Base-by-base conservation (phyloP, 345 rosid species). In the Eucalyptus cloeziana region DNA sequence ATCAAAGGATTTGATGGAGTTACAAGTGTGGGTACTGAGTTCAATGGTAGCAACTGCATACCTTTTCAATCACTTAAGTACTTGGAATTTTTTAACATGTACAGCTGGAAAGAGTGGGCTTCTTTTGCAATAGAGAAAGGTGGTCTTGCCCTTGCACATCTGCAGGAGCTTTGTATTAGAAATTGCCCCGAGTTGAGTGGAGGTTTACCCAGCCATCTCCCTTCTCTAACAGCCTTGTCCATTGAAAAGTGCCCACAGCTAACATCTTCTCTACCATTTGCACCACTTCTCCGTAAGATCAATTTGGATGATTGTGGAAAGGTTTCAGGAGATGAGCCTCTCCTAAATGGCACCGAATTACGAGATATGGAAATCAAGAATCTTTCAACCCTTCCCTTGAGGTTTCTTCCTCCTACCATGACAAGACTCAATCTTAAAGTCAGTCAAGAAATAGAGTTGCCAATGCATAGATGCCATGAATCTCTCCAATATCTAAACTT, bases 51-150 rank as follows among this genome's bases (percentile, higher is more conserved):
- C 22, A 45, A 88, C 49, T 47, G 85, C 30, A 31, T 19, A 52
- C 93, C 92, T 7, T 93, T 93, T 91, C 90, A 86, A 12, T 89
- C 93, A 79, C 89, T 94, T 69, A 67, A 92, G 89, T 85, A 87
- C 83, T 86, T 94, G 37, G 89, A 86, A 10, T 49, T 90, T 44
- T 27, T 17, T 14, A 25, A 52, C 47, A 87, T 90, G 90, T 3
- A 37, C 49, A 56, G 22, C 14, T 89, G 90, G 92, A 33, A 89
- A 81, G n/a, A 86, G 45, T 88, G 88, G 89, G 31, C 52, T 86
- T n/a, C 76, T 88, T 17, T 21, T n/a, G 88, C 81, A 80, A 62
- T 8, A 56, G 40, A 27, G 49, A 52, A 49, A 17, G 87, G 24
- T n/a, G 87, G 60, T 21, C 40, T 49, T 24, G 85, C 87, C 83